Base-by-base conservation (phyloP, 2,329 filamentous ascomycete genomes). In the Neonectria neomacrospora region DNA sequence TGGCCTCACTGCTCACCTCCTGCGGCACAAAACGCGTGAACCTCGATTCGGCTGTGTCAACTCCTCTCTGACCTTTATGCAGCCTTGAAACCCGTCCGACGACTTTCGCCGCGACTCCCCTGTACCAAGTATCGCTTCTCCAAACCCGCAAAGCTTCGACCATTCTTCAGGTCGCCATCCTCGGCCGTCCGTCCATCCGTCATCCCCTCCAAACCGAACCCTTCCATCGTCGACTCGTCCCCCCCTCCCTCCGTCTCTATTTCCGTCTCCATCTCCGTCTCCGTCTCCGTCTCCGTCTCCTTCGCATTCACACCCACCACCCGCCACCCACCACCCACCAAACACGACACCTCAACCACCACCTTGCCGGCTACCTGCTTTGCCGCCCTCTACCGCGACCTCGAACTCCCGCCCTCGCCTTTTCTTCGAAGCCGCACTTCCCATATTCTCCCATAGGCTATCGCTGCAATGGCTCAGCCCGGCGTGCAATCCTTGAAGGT, bases 401-500 rank as follows among this genome's bases (percentile, higher is more conserved):
- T 50, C 39, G 16, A 41, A 10, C 30, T 9, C 37, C 41, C 20
- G 57, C 48, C 52, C 55, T 42, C 52, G 20, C 50, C 26, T 41
- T 54, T 50, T 9, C 50, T 52, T 30, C 51, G 26, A 41, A 39
- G 55, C 57, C 42, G 58, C 62, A 55, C 22, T 37, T 28, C 50
- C 58, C 37, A 63, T 28, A 45, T 61, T 50, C 53, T 22, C 28
- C 28, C 30, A 63, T 57, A 67, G 22, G 42, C 61, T 55, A 64
- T 70, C 63, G 63, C 71, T 69, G 58, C 71, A 71, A 95, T 95
- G 86, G 91, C 92, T 76, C 89, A 91, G 80, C 91, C 90, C 66
- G 91, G 91, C 76, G 95, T 94, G 76, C 93, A 96, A 83, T 96
- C 93, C 73, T 83, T 97, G 78, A 97, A 97, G 92, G 93, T 96